A percentile compares a stretch with the other conserved stretches of the same genome.
These are phyloP conservation scores for Pilasporangium apinafurcum DNA, from an alignment of 352 stramenopile species.

Conservation along the genomic window DNA sequence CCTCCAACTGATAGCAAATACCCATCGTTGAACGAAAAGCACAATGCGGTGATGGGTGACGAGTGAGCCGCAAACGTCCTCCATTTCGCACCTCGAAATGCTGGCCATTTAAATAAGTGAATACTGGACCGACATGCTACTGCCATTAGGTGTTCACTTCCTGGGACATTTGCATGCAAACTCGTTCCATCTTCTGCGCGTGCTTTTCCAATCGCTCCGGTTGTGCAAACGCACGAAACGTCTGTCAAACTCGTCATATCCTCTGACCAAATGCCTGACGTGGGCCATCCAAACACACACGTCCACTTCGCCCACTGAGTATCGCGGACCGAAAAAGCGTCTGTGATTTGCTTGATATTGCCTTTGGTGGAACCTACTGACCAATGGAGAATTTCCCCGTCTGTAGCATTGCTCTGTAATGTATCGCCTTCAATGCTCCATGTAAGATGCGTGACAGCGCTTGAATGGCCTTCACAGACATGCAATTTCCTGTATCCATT, in stretches of 20 bases:
- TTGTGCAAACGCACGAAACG: slow-evolving; percentile 39
- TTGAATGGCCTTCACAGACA: slow-evolving; percentile 77
- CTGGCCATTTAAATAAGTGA: slow-evolving; percentile 49
- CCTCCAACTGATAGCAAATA: slow-evolving; percentile 51
- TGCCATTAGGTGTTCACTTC: slow-evolving; percentile 33
- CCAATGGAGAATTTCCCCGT: slow-evolving; percentile 65
- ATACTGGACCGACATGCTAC: slow-evolving; percentile 41
- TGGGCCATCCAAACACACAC: slow-evolving; percentile 64
- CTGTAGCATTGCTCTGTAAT: slow-evolving; percentile 72
- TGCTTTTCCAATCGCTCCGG: slow-evolving; percentile 15
- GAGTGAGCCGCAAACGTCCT: slow-evolving; percentile 44
- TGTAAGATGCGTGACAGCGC: slow-evolving; percentile 77
- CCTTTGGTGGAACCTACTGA: slow-evolving; percentile 18
- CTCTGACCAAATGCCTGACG: slow-evolving; percentile 49
- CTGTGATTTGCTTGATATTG: slow-evolving; percentile 52
- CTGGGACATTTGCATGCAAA: background rate
- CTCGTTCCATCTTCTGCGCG: background rate
- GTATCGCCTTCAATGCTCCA: slow-evolving; percentile 79
- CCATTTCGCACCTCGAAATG: slow-evolving; percentile 23
- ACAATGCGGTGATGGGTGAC: slow-evolving; percentile 32
- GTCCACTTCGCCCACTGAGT: slow-evolving; percentile 59
- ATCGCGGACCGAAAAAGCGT: slow-evolving; percentile 52
- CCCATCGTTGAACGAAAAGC: slow-evolving; percentile 37
- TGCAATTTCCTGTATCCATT: slow-evolving; percentile 52
- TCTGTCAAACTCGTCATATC: slow-evolving; percentile 43